Conservation (phyloP, 1,139 yeast species). For the Candida tetrigidarum region DNA sequence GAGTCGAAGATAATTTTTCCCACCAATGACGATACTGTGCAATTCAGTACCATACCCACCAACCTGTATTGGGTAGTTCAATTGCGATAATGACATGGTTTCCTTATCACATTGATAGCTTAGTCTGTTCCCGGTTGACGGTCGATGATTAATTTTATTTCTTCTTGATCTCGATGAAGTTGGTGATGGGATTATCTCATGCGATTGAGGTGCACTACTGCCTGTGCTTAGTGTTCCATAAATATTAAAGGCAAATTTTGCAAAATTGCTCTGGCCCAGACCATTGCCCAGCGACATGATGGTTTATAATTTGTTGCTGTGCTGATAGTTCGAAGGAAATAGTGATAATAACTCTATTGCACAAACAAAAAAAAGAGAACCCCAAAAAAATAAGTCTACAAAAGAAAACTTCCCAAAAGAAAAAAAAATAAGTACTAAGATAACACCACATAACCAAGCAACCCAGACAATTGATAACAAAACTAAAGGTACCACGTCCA, state of each 20-base stretch:
- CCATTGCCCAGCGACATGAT: slow-evolving; percentile 14
- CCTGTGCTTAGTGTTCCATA: slow-evolving; percentile 29
- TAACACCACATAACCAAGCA: too few species aligned
- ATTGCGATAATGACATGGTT: slow-evolving; percentile 31
- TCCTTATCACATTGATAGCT: slow-evolving; percentile 34
- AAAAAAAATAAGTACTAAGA: too few species aligned
- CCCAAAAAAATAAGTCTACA: neutral
- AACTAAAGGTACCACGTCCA: neutral
- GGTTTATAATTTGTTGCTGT: neutral
- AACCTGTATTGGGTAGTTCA: slow-evolving; percentile 21
- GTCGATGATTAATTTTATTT: neutral
- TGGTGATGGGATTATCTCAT: slow-evolving; percentile 19
- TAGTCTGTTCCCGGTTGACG: slow-evolving; percentile 18
- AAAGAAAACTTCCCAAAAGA: neutral
- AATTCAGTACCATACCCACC: slow-evolving; percentile 16
- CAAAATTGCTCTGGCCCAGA: slow-evolving; percentile 26
- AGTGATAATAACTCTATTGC: too few species aligned
- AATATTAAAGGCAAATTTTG: slow-evolving; percentile 39
- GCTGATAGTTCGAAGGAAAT: neutral
- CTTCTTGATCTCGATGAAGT: slow-evolving; percentile 21
- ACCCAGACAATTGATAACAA: neutral
- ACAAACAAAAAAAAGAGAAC: slow-evolving; percentile 1
- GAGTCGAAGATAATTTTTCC: slow-evolving; percentile 58
- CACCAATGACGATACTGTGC: slow-evolving; percentile 56
- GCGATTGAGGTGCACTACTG: slow-evolving; percentile 18